These are phyloP conservation scores for Fusarium floridanum DNA, from an alignment of 2,329 filamentous ascomycete species.

Conservation along the genomic window DNA sequence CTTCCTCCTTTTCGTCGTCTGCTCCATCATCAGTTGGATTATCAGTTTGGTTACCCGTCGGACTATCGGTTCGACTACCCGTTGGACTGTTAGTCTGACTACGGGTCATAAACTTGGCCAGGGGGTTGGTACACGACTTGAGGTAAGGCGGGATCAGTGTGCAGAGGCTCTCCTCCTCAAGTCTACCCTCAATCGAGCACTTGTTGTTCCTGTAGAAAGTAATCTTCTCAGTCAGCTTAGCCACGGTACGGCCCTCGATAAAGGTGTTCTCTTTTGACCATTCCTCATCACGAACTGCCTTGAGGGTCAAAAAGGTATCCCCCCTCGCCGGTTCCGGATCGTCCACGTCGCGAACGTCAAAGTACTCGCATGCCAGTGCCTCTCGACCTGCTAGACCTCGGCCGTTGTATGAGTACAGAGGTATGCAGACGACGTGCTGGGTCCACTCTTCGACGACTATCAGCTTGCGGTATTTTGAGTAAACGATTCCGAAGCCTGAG, in stretches of 20 bases:
- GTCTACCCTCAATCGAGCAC: conserved; percentile 38
- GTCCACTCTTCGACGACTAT: conserved; percentile 35
- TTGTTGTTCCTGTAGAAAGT: conserved; percentile 7
- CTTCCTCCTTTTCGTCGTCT: neutral
- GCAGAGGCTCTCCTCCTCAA: conserved; percentile 2
- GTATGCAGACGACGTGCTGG: conserved; percentile 36
- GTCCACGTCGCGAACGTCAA: conserved; percentile 33
- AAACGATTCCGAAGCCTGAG: conserved; percentile 28
- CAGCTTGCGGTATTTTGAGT: conserved; percentile 45
- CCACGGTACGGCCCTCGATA: conserved; percentile 21
- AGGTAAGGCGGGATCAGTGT: conserved; percentile 3
- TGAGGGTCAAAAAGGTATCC: conserved; percentile 11
- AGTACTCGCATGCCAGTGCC: conserved; percentile 28
- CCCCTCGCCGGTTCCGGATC: neutral
- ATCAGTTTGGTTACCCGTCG: neutral
- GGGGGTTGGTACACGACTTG: neutral
- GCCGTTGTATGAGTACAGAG: conserved; percentile 37
- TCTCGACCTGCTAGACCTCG: conserved; percentile 26
- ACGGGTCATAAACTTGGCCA: neutral
- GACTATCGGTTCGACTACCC: neutral
- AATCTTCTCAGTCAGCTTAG: conserved; percentile 38
- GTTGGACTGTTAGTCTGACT: neutral
- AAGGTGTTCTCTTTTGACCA: conserved; percentile 24
- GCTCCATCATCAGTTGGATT: neutral
- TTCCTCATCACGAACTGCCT: conserved; percentile 2